Evolutionary conservation across 2,329 filamentous ascomycete genomes (phyloP), one percentile per base, ranked within the genome.

Genomic region (Fusarium musae): DNA sequence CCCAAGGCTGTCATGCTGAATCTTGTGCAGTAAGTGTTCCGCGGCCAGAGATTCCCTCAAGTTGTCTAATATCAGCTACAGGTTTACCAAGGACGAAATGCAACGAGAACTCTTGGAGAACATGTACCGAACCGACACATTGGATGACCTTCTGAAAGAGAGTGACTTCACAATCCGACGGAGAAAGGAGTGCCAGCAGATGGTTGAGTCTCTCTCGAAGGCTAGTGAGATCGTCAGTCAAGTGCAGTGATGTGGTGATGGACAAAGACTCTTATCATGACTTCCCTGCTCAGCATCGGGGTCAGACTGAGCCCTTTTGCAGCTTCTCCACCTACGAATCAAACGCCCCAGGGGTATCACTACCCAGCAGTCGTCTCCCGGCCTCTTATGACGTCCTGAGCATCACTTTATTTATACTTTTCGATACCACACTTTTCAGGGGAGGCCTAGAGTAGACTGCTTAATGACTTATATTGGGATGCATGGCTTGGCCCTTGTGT

Each of bases 1-100:
- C 96, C 96, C 76, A 99, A 99, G 86, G 96, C 96, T 44, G 97
- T 99, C 81, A 99, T 99, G 96, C 89, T 98, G 76, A 98, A 90
- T 78, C 92, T 99, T 50, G 96, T 99, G 58, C 92, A 96, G 93
- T 97, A 91, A 82, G 94, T 91, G 36, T 17, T 59, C 13, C 32
- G 10, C 13, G 2, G 34, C 50, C 50, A 40, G 23, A 39, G 23
- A 19, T n/a, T 28, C 34, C 23, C 9, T 39, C 50, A 28, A 39
- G 19, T 28, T 19, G n/a, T 60, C 64, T 76, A 59, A 79, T 78
- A 53, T 78, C 59, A 60, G 17, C 28, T 17, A 12, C 75, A 97
- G 94, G 80, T 93, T 92, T 83, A 97, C 96, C 77, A 98, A 98
- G 85, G 96, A 98, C 77, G 95, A 98, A 82, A 99, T 99, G 96